Percentiles rank a stretch among this genome's conserved stretches.
These are phyloP conservation scores for Diaporthe ilicicola DNA, from an alignment of 2,329 filamentous ascomycete species.

Conservation along the genomic window DNA sequence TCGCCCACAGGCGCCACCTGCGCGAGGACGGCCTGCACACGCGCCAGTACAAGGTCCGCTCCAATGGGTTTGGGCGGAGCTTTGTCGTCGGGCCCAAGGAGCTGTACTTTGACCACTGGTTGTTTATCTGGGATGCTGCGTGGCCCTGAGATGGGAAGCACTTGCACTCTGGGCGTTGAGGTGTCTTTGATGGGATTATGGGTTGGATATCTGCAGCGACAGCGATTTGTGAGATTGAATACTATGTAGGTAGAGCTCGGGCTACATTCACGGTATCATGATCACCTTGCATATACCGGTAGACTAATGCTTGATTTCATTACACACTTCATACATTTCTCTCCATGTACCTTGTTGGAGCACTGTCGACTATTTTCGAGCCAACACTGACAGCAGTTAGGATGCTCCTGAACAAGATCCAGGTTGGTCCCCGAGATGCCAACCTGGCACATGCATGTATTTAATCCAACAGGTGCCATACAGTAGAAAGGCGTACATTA, in stretches of 20 bases:
- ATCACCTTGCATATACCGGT: neutral
- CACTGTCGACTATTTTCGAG: neutral
- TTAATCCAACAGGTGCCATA: no score
- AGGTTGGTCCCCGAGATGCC: no score
- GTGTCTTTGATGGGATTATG: neutral
- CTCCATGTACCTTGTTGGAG: neutral
- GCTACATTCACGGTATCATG: neutral
- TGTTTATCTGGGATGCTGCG: slow-evolving; percentile 57
- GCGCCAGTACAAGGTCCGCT: slow-evolving; percentile 52
- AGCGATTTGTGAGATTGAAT: no score
- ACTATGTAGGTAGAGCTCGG: neutral
- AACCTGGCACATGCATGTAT: no score
- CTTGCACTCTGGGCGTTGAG: neutral
- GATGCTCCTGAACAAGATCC: no score
- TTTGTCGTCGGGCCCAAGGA: slow-evolving; percentile 54
- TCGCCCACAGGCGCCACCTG: slow-evolving; percentile 55
- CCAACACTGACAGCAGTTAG: neutral
- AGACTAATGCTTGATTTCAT: no score
- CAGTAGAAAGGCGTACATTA: no score
- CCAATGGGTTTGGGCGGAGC: slow-evolving; percentile 51
- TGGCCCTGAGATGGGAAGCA: slow-evolving; percentile 48
- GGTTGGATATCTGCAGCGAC: neutral
- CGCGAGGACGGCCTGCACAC: slow-evolving; percentile 50
- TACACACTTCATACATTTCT: neutral
- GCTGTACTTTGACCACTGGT: slow-evolving; percentile 57